phyloP scores from a whole-genome alignment of 1,139 yeast genomes.

The Pneumocystis wakefieldiae region DNA sequence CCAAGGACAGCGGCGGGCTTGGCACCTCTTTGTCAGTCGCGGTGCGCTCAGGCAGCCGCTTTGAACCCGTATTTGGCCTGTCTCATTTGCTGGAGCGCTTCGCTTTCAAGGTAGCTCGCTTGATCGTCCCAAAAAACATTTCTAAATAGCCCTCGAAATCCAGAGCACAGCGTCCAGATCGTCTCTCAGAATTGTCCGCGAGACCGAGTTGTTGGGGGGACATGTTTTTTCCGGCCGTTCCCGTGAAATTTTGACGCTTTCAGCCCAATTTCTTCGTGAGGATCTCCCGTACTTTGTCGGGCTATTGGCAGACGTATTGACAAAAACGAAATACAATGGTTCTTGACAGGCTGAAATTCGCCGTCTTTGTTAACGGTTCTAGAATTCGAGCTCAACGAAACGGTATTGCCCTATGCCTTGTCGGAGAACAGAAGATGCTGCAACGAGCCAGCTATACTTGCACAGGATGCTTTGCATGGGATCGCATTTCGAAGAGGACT shows the following conservation, averaged over 20 bases:
- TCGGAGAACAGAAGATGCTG: conserved; percentile 44
- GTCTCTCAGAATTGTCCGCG: conserved; percentile 86
- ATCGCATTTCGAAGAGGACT: conserved; percentile 76
- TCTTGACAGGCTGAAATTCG: neutral
- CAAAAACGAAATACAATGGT: conserved; percentile 14
- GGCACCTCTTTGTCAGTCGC: conserved; percentile 68
- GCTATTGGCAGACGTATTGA: conserved; percentile 63
- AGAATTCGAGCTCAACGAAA: neutral
- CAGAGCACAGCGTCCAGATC: conserved; percentile 68
- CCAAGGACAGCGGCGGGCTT: conserved; percentile 34
- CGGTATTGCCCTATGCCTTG: neutral
- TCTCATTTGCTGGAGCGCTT: conserved; percentile 76
- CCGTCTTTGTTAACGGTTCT: conserved; percentile 35
- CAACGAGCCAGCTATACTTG: conserved; percentile 44
- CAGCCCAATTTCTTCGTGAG: conserved; percentile 70
- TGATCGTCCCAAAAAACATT: neutral
- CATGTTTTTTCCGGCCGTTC: conserved; percentile 50
- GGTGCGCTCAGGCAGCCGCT: conserved; percentile 76
- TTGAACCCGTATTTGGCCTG: conserved; percentile 60
- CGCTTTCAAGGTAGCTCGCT: conserved; percentile 36
- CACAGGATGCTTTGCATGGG: conserved; percentile 66
- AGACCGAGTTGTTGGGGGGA: conserved; percentile 89
- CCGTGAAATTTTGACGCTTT: conserved; percentile 71
- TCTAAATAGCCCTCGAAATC: neutral
- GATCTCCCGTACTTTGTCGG: conserved; percentile 86